Percentiles rank a stretch among this genome's conserved stretches.
phyloP scores from a whole-genome alignment of 208 protist genomes.

The Leishmania mexicana region DNA sequence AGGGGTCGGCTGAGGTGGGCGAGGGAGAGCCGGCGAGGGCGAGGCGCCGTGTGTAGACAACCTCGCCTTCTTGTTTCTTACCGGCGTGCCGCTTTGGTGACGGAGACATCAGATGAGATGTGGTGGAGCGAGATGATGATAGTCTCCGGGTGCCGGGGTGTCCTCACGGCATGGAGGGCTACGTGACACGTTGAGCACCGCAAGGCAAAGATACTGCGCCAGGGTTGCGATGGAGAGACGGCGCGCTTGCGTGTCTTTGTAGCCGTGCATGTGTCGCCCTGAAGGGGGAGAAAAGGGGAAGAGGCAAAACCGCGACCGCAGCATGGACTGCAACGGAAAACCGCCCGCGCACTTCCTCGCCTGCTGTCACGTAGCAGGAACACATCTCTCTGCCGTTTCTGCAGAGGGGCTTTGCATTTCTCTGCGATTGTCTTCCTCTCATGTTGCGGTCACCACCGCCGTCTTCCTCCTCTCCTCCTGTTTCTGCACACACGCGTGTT shows the following conservation, averaged over 20 bases:
- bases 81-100: neutral
- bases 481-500: neutral
- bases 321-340: neutral
- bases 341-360: neutral
- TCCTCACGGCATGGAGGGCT: neutral
- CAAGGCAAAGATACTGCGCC: neutral
- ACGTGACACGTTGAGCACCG: neutral
- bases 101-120: neutral
- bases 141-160: neutral
- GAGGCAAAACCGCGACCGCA: neutral
- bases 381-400: neutral
- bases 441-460: neutral
- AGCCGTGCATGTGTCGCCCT: neutral
- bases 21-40: constrained; percentile 6
- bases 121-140: neutral
- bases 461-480: neutral
- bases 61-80: neutral
- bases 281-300: neutral
- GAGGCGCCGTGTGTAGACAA: neutral
- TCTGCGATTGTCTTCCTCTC: neutral
- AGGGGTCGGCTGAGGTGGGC: neutral
- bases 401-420: neutral
- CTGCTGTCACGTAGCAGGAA: neutral
- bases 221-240: neutral
- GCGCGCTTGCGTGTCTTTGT: neutral